Percentiles rank a stretch among this genome's conserved stretches.
phyloP scores from a whole-genome alignment of 2,329 filamentous ascomycete genomes.

The Fusarium sp. region DNA sequence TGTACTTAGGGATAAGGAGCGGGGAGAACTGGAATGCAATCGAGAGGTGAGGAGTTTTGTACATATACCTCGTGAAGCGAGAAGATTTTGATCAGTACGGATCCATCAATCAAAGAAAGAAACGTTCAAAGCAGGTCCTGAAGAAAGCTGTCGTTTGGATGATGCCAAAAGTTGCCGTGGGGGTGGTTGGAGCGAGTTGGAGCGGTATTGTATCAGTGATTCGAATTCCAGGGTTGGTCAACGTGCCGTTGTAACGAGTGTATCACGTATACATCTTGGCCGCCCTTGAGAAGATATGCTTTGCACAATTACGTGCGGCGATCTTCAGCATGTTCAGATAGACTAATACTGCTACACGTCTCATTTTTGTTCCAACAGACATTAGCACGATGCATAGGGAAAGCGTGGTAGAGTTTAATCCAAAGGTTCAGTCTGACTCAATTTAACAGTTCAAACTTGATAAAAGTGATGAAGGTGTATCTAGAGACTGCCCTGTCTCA shows the following conservation, averaged over 20 bases:
- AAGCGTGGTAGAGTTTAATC: neutral
- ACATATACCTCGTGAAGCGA: slow-evolving; percentile 44
- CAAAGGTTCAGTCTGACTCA: slow-evolving; percentile 21
- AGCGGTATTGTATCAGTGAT: neutral
- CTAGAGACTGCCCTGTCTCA: slow-evolving; percentile 32
- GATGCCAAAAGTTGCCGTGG: neutral
- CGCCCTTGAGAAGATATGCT: neutral
- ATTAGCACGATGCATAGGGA: too few species aligned
- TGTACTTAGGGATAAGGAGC: slow-evolving; percentile 27
- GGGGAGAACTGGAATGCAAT: slow-evolving; percentile 24
- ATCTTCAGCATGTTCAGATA: neutral
- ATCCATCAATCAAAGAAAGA: slow-evolving; percentile 40
- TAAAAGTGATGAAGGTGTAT: slow-evolving; percentile 15
- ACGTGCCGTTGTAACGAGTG: neutral
- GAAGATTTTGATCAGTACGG: slow-evolving; percentile 36
- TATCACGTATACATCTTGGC: neutral
- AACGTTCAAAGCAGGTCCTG: slow-evolving; percentile 11
- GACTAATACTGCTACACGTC: neutral
- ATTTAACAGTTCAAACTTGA: slow-evolving; percentile 20
- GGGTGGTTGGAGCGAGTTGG: neutral
- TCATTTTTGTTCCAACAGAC: neutral
- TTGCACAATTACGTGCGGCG: neutral
- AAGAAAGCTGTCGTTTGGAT: neutral
- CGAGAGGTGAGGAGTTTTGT: slow-evolving; percentile 36
- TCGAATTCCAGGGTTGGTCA: neutral